A percentile compares a stretch with the other conserved stretches of the same genome.
Conservation (phyloP, 345 rosid species). For the Noccaea caerulescens region DNA sequence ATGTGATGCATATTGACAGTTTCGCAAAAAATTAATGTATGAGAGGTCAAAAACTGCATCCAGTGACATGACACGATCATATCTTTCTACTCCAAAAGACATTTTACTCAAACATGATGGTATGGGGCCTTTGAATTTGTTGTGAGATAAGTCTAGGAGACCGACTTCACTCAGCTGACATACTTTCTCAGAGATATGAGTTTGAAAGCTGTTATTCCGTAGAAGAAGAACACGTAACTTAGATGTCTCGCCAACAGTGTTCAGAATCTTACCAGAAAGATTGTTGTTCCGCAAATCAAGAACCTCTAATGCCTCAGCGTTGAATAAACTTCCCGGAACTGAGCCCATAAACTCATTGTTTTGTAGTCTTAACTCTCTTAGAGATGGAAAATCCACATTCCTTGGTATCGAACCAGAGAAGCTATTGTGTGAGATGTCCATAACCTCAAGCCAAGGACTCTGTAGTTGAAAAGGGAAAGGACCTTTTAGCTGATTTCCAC, state of each 20-base stretch:
- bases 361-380: conserved; percentile 16
- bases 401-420: conserved; percentile 64
- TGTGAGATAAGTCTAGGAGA: conserved; percentile 37
- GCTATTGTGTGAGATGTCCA: conserved; percentile 62
- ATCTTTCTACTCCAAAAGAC: conserved; percentile 23
- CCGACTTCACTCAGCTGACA: conserved; percentile 32
- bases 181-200: conserved; percentile 48
- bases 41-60: conserved; percentile 24
- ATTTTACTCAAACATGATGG: conserved; percentile 31
- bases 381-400: conserved; percentile 52
- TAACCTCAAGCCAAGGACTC: conserved; percentile 54
- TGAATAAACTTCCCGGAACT: conserved; percentile 49
- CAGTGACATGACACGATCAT: not conserved
- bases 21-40: not conserved
- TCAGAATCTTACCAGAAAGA: conserved; percentile 53
- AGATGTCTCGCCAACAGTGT: conserved; percentile 56
- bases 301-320: conserved; percentile 49
- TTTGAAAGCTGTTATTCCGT: conserved; percentile 56
- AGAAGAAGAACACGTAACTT: conserved; percentile 63
- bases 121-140: conserved; percentile 23
- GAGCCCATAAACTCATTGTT: conserved; percentile 52
- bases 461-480: conserved; percentile 58
- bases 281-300: conserved; percentile 63
- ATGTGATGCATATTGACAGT: conserved; percentile 16
- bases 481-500: conserved; percentile 34